These are phyloP conservation scores for Phaeosphaeriaceae sp. DNA, from an alignment of 2,329 filamentous ascomycete species.

Conservation along the genomic window DNA sequence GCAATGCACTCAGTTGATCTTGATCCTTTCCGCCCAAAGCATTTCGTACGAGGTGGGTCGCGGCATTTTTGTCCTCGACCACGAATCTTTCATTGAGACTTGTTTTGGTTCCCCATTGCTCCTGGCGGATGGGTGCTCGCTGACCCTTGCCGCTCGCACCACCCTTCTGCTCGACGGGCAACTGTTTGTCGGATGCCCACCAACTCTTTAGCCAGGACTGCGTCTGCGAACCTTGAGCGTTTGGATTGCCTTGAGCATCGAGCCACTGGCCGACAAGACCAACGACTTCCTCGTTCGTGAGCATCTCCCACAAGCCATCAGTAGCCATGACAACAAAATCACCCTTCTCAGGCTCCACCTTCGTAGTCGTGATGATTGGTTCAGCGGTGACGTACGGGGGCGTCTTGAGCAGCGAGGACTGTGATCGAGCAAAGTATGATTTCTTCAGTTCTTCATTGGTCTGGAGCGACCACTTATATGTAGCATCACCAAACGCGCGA, in stretches of 20 bases:
- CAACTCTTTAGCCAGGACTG: constrained; percentile 76
- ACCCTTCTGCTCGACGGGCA: constrained; percentile 77
- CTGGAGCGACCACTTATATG: constrained; percentile 94
- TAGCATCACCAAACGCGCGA: constrained; percentile 93
- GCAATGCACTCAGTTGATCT: constrained; percentile 89
- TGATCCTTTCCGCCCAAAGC: constrained; percentile 91
- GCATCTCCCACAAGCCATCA: constrained; percentile 98
- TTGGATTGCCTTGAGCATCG: constrained; percentile 69
- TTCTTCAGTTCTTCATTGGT: constrained; percentile 81
- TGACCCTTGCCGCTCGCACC: constrained; percentile 69
- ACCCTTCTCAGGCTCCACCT: constrained; percentile 85
- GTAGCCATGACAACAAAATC: constrained; percentile 97
- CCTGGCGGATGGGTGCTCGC: constrained; percentile 83
- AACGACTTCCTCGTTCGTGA: constrained; percentile 97
- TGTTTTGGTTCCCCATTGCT: constrained; percentile 86
- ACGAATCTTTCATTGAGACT: constrained; percentile 83
- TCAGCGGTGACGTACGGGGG: constrained; percentile 98
- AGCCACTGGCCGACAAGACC: constrained; percentile 97
- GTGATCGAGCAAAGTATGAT: constrained; percentile 85
- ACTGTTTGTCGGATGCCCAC: constrained; percentile 63
- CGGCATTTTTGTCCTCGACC: constrained; percentile 93
- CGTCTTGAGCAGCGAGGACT: constrained; percentile 80
- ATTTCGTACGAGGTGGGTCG: constrained; percentile 93
- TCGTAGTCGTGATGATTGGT: constrained; percentile 90
- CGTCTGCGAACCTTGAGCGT: constrained; percentile 43